phyloP scores from a whole-genome alignment of 768 basidiomycete species.

The Rhodosporidiobolus sp. region DNA sequence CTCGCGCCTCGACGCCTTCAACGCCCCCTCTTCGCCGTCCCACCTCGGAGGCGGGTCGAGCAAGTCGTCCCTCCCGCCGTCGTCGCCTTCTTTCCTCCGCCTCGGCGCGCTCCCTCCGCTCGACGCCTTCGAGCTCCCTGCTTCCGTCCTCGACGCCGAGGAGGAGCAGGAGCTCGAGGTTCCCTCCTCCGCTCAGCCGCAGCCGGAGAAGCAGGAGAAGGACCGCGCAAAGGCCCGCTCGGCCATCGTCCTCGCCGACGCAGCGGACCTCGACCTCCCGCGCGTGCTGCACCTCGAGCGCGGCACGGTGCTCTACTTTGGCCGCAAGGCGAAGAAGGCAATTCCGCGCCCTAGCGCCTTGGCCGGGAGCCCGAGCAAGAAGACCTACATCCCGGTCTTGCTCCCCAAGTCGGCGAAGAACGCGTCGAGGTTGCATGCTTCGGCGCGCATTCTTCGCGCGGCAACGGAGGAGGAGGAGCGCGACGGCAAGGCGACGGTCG shows the following conservation, averaged over 20 bases:
- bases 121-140: not conserved
- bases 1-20: constrained; percentile 19
- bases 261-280: not conserved
- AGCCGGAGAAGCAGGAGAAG: too few species aligned
- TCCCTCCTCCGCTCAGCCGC: too few species aligned
- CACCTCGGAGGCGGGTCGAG: constrained; percentile 3
- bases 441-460: constrained; percentile 11
- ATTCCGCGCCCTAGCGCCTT: constrained; percentile 9
- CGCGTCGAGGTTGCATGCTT: constrained; percentile 35
- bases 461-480: not conserved
- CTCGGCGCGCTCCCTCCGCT: not conserved
- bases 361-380: not conserved
- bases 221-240: too few species aligned
- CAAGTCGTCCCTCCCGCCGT: constrained; percentile 16
- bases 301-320: constrained; percentile 29
- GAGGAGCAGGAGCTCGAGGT: not conserved
- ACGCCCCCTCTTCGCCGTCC: constrained; percentile 18
- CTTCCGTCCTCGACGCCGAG: not conserved
- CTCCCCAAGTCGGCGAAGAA: constrained; percentile 36
- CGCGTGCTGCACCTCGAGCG: constrained; percentile 15
- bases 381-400: constrained; percentile 20
- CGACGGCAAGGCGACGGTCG: constrained; percentile 8
- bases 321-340: constrained; percentile 36
- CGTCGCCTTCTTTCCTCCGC: constrained; percentile 18
- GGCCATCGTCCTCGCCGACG: not conserved